phyloP scores from a whole-genome alignment of 306 rosid species.

The Quercus cerris region DNA sequence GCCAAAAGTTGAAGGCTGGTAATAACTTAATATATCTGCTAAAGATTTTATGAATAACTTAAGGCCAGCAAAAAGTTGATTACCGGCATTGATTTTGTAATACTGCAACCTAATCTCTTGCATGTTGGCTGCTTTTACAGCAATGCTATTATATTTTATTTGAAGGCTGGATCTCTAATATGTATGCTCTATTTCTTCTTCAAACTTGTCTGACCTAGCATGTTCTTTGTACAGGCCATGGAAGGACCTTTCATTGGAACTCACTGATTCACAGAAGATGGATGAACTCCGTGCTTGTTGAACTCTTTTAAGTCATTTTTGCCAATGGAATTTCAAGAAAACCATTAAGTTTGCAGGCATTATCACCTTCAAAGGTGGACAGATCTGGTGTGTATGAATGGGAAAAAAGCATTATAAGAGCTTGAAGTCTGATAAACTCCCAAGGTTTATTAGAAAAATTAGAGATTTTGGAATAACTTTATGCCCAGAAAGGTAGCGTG shows the following conservation, averaged over 20 bases:
- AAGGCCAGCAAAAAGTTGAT: too few species aligned
- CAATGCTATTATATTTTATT: background rate
- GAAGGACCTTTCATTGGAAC: slow-evolving; percentile 50
- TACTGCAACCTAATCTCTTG: background rate
- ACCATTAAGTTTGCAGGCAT: too few species aligned
- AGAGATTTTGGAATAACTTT: too few species aligned
- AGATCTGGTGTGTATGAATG: too few species aligned
- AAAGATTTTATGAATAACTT: background rate
- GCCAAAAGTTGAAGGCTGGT: background rate
- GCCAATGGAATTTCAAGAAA: slow-evolving; percentile 26
- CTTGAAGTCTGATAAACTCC: too few species aligned
- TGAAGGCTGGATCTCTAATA: background rate
- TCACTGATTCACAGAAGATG: slow-evolving; percentile 44
- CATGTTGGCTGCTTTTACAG: background rate
- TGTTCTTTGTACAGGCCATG: slow-evolving; percentile 42
- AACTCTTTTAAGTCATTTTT: slow-evolving; percentile 45
- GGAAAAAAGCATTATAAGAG: too few species aligned
- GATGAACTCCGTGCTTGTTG: slow-evolving; percentile 76
- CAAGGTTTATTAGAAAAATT: too few species aligned
- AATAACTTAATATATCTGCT: background rate
- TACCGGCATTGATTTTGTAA: background rate
- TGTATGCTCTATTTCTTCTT: background rate
- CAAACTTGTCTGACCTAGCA: slow-evolving; percentile 7
- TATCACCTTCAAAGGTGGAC: too few species aligned
- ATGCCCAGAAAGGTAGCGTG: too few species aligned